Base-by-base conservation (phyloP, 129 eudicot genomes). In the Chrysanthemum seticuspe region DNA sequence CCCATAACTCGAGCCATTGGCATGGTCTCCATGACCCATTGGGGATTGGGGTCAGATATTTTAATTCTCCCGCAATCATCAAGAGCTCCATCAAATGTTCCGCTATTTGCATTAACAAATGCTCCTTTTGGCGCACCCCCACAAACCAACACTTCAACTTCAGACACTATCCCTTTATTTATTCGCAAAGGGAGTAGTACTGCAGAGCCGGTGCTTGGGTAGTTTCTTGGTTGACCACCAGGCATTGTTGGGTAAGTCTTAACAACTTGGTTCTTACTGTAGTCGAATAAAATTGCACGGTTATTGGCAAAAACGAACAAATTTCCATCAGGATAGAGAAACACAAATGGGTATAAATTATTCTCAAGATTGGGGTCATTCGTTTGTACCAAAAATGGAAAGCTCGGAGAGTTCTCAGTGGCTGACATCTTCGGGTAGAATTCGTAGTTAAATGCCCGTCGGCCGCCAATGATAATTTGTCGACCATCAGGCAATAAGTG, bases 121-220 rank as follows among this genome's bases (percentile, higher is more conserved):
- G 83, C 67, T 48, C 84, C 89, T 49, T 62, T 79, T 0, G 87
- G 87, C 19, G 94, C 94, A 47, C 90, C 90, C 3, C 96, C 96
- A n/a, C 89, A 86, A 18, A 91, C 89, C 65, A 91, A 66, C 0
- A 87, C 91, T 50, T 87, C 84, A 36, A 81, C 86, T 34, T 60
- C 74, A 6, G 14, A 5, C 4, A 8, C 34, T 1, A 19, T 13
- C 44, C 83, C 87, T 4, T 72, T 66, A 31, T 65, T 25, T 47
- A 75, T 83, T 73, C 47, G 74, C 70, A 91, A 34, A 3, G 97
- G 97, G n/a, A 91, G 86, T 12, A 91, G 76, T 58, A 83, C 91
- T 0, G 91, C 87, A 0, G 97, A 90, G 19, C 97, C 94, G 0
- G 89, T 71, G 63, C 97, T 90, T 10, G 94, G 97, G 68, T 87